Conservation (phyloP, 1,284 basidiomycete genomes). For the Microbotryomycetes sp. region DNA sequence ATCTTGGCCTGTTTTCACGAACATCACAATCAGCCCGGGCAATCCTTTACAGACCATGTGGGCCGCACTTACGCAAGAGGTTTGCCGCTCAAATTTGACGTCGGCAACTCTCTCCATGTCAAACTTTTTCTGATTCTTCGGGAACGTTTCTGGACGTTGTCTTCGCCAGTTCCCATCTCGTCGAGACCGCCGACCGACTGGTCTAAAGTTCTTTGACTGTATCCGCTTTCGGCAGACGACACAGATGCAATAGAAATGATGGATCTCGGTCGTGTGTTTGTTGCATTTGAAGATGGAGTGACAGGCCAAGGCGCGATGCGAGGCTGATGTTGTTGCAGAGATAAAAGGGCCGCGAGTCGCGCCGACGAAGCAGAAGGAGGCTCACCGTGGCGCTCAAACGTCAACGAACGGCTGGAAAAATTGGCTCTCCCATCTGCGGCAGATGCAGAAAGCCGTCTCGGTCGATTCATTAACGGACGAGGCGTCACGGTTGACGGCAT, state of each 20-base stretch:
- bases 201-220: not conserved
- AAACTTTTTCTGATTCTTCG: not conserved
- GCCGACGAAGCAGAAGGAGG: not conserved
- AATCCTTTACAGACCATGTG: not conserved
- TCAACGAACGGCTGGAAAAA: not conserved
- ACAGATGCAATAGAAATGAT: slow-evolving; percentile 1
- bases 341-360: slow-evolving; percentile 4
- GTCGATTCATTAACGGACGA: no score
- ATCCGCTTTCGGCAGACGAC: not conserved
- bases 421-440: not conserved
- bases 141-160: not conserved
- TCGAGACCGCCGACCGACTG: not conserved
- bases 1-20: not conserved
- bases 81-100: not conserved
- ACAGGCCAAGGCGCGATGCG: not conserved
- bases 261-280: not conserved
- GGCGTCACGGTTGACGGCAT: no score
- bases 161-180: not conserved
- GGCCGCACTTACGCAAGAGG: not conserved
- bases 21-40: no score
- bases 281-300: not conserved
- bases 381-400: not conserved
- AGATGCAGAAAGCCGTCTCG: not conserved
- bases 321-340: not conserved
- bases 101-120: slow-evolving; percentile 2